A percentile compares a stretch with the other conserved stretches of the same genome.
Conservation (phyloP, 805 yeast genomes). For the Wickerhamiella australiensis region DNA sequence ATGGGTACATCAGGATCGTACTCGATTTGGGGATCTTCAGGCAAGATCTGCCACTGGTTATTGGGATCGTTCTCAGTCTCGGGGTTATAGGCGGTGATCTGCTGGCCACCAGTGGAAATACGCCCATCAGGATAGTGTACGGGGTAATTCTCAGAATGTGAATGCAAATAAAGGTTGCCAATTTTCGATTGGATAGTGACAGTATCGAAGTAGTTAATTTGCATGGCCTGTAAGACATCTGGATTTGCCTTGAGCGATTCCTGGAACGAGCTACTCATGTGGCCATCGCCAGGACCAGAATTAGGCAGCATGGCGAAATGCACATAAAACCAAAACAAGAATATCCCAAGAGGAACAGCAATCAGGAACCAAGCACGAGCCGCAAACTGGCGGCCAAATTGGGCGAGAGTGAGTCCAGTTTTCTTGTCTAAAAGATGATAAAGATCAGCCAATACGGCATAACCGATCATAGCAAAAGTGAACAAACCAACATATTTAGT, state of each 20-base stretch:
- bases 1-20: constrained; percentile 26
- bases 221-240: constrained; percentile 54
- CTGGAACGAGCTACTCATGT: constrained; percentile 82
- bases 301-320: constrained; percentile 67
- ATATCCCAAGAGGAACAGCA: constrained; percentile 56
- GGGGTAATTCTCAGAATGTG: constrained; percentile 77
- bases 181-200: constrained; percentile 60
- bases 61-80: constrained; percentile 52
- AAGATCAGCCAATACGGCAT: constrained; percentile 75
- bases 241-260: constrained; percentile 64
- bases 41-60: constrained; percentile 52
- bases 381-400: constrained; percentile 48
- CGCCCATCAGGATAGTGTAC: constrained; percentile 93
- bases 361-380: constrained; percentile 56
- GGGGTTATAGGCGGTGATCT: constrained; percentile 82
- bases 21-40: constrained; percentile 15
- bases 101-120: constrained; percentile 88
- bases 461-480: constrained; percentile 76
- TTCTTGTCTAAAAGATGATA: constrained; percentile 43
- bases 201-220: constrained; percentile 48
- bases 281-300: constrained; percentile 88
- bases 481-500: constrained; percentile 96
- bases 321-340: constrained; percentile 59
- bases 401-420: constrained; percentile 40
- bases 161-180: constrained; percentile 53